Evolutionary conservation across 2,329 filamentous ascomycete genomes (phyloP), one percentile per base, ranked within the genome.

Genomic region (Phialocephala subalpina): DNA sequence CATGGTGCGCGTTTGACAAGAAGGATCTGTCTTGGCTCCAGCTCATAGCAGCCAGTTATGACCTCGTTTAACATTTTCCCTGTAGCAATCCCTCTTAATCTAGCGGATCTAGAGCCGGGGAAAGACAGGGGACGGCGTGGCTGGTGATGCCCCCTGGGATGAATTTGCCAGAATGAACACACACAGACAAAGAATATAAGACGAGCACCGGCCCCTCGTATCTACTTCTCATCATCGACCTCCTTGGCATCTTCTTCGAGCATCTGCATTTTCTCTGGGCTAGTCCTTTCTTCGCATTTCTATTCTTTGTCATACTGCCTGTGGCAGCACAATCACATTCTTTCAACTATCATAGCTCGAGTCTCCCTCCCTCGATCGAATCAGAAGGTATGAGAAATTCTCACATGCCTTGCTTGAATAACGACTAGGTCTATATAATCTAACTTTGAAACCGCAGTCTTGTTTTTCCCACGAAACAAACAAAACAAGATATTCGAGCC

Each of bases 101-200:
- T 16, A 36, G 60, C 64, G 55, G 60, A 61, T 66, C 60, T 36
- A 67, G 55, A 63, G 55, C 58, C 55, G 49, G 67, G 63, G 63
- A 69, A 57, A 60, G 35, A 60, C 53, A 65, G 62, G 64, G 64
- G 59, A 25, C 22, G 42, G 8, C 35, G 64, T 66, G 55, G 56
- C 55, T 58, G 40, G 45, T 27, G 47, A 45, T 53, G 27, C 16
- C 59, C 55, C 55, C 38, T 63, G 20, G 35, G 55, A 61, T 25
- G 36, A 62, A 58, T 47, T 59, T 60, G 62, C 64, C 63, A 68
- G 56, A 66, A 61, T 58, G 29, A 16, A 25, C 20, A 20, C 62
- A 18, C 60, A 62, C 66, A 38, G 60, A 62, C 63, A 55, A 59
- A 62, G 52, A 52, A 65, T 70, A 70, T 70, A 72, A 72, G 70